Base-by-base conservation (phyloP, 2,329 filamentous ascomycete species). In the Neofusicoccum umdonicola region DNA sequence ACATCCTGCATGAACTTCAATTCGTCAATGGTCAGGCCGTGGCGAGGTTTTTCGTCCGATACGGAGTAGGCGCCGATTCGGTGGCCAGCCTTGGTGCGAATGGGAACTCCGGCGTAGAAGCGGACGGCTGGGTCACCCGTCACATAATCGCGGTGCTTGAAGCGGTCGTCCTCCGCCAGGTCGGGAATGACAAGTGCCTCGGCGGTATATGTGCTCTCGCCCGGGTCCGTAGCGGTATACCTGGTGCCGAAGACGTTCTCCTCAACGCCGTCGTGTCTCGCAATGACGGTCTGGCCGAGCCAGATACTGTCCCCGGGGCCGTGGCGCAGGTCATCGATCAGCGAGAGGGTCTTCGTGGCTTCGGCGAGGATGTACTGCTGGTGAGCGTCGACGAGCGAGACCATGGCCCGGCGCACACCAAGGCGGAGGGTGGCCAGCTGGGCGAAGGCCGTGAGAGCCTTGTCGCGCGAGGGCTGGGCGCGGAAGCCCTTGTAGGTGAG, bases 41-140 rank as follows among this genome's bases (percentile, higher is more conserved):
- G 69, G 13, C 85, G 82, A 0, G 84, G 82, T n/a, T 79, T 78
- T 48, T 84, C 82, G 68, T 89, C 87, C 3, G 87, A 76, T 2
- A 89, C 82, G 61, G 84, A 83, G 65, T 87, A 86, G 11, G 81
- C 82, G 9, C 88, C 88, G 63, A 90, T 85, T 52, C 82, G 81
- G 68, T 84, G 82, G 34, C 84, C 82, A 41, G 81, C 83, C 0
- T 82, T 82, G 37, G 85, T 87, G 31, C 83, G 81, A 62, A 90
- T 84, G 0, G 88, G 88, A 0, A 88, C 87, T 17, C 84, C 84
- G 5, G 84, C 84, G 65, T 86, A 85, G 69, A 87, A 87, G 3
- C 73, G 71, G 7, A 65, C 58, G 15, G 71, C 72, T 11, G 66
- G 62, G 5, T 57, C 22, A 7, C 19, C 35, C 35, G 39, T 37